These are phyloP conservation scores for Pestalotiopsis sp. DNA, from an alignment of 2,329 filamentous ascomycete species.

Conservation along the genomic window DNA sequence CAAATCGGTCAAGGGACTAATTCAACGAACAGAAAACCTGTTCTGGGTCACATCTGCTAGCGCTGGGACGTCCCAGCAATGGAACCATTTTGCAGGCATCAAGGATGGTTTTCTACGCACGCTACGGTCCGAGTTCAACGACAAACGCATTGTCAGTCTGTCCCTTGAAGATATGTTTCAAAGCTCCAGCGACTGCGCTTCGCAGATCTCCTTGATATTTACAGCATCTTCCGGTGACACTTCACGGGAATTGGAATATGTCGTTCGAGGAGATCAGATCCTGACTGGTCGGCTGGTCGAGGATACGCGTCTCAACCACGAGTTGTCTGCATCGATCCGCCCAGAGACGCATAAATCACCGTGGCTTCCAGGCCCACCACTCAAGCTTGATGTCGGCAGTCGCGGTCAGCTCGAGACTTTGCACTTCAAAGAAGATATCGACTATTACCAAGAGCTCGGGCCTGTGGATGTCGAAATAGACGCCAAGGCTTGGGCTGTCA, in stretches of 20 bases:
- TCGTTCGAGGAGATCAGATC: neutral
- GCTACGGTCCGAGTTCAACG: slow-evolving; percentile 24
- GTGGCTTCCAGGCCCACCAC: neutral
- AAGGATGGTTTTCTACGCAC: slow-evolving; percentile 27
- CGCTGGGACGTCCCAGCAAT: slow-evolving; percentile 8
- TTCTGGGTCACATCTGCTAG: slow-evolving; percentile 26
- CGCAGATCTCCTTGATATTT: neutral
- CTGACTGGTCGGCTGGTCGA: neutral
- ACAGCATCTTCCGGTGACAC: neutral
- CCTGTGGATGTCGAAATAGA: slow-evolving; percentile 1
- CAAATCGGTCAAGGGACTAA: slow-evolving; percentile 19
- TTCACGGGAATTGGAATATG: neutral
- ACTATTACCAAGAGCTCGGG: neutral
- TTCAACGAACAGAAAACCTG: slow-evolving; percentile 19
- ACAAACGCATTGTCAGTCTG: slow-evolving; percentile 23
- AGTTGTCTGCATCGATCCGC: neutral
- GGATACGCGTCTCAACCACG: neutral
- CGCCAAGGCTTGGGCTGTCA: neutral
- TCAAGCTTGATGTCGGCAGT: neutral
- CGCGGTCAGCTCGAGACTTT: slow-evolving; percentile 3
- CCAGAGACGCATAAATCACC: neutral
- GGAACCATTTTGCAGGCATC: slow-evolving; percentile 17
- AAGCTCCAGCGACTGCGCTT: neutral
- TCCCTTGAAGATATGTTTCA: slow-evolving; percentile 16
- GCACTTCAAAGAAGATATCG: slow-evolving; percentile 4